Percentiles rank a stretch among this genome's conserved stretches.
These are phyloP conservation scores for Plenodomus lindquistii DNA, from an alignment of 2,329 filamentous ascomycete genomes.

Conservation along the genomic window DNA sequence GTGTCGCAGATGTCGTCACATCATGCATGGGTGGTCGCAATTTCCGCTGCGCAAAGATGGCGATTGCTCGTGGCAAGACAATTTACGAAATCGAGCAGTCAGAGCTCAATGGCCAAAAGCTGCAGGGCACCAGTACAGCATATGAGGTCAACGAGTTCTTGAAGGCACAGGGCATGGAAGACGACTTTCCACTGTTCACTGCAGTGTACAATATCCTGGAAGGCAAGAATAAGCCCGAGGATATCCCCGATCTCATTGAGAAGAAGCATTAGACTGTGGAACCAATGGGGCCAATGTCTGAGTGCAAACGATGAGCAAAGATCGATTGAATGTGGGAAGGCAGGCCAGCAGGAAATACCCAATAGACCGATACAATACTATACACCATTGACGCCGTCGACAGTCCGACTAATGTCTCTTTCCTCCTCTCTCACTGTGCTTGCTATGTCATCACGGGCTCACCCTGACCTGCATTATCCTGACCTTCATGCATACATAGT, in stretches of 20 bases:
- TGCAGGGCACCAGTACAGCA: constrained; percentile 92
- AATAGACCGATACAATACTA: not conserved
- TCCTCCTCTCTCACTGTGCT: not conserved
- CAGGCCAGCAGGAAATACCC: not conserved
- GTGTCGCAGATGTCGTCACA: constrained; percentile 94
- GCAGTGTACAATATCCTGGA: constrained; percentile 82
- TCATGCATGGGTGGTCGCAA: constrained; percentile 91
- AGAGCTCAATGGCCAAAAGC: constrained; percentile 94
- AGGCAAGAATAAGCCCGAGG: constrained; percentile 74
- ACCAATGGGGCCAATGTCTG: too few relatives aligned
- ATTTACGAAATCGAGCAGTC: constrained; percentile 86
- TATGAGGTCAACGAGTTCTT: constrained; percentile 90
- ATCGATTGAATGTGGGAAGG: not conserved
- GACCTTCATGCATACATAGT: too few relatives aligned
- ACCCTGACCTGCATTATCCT: too few relatives aligned
- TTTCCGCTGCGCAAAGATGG: constrained; percentile 89
- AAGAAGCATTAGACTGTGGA: constrained; percentile 23
- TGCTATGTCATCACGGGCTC: too few relatives aligned
- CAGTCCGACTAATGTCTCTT: too few relatives aligned
- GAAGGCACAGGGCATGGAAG: constrained; percentile 74
- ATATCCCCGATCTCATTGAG: constrained; percentile 71
- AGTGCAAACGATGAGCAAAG: not conserved
- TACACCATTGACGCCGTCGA: not conserved
- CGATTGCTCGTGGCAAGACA: constrained; percentile 74
- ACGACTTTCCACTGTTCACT: constrained; percentile 89